Evolutionary conservation across 345 rosid genomes (phyloP).

Genomic region (Iberis pinnata): DNA sequence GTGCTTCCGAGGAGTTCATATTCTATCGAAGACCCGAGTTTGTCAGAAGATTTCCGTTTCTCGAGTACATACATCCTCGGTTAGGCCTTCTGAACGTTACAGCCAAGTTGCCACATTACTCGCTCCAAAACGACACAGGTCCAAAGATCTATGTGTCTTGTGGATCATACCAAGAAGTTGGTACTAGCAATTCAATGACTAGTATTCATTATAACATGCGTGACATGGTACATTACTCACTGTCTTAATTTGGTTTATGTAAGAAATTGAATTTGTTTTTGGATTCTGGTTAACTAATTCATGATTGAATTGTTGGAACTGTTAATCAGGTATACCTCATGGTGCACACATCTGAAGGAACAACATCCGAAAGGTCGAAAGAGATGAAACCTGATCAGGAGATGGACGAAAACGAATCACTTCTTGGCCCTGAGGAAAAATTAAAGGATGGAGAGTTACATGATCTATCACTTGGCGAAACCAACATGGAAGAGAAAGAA

Average conservation of each 20-base stretch:
- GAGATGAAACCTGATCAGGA: conserved; percentile 1
- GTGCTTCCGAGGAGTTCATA: conserved; percentile 86
- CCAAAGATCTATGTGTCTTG: conserved; percentile 80
- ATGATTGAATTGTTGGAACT: conserved; percentile 13
- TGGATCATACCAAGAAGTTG: conserved; percentile 55
- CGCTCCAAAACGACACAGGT: conserved; percentile 88
- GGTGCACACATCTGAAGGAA: conserved; percentile 31
- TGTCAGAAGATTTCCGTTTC: conserved; percentile 79
- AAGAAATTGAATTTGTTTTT: too few species aligned
- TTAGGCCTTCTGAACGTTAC: conserved; percentile 94
- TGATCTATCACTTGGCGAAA: conserved; percentile 17
- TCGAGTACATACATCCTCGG: conserved; percentile 87
- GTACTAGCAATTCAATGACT: conserved; percentile 53
- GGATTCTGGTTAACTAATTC: too few species aligned
- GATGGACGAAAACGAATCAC: conserved; percentile 17
- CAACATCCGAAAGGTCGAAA: conserved; percentile 6
- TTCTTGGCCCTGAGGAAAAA: conserved; percentile 7
- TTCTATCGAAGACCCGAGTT: conserved; percentile 83
- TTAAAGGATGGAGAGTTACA: conserved; percentile 13
- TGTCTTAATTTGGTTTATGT: not conserved
- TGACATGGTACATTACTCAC: conserved; percentile 28
- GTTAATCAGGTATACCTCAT: conserved; percentile 31
- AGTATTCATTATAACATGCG: conserved; percentile 67
- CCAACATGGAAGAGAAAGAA: conserved; percentile 16
- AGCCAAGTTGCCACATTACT: conserved; percentile 91